Conservation (phyloP, 306 rosid genomes). For the Calophaca sinica region DNA sequence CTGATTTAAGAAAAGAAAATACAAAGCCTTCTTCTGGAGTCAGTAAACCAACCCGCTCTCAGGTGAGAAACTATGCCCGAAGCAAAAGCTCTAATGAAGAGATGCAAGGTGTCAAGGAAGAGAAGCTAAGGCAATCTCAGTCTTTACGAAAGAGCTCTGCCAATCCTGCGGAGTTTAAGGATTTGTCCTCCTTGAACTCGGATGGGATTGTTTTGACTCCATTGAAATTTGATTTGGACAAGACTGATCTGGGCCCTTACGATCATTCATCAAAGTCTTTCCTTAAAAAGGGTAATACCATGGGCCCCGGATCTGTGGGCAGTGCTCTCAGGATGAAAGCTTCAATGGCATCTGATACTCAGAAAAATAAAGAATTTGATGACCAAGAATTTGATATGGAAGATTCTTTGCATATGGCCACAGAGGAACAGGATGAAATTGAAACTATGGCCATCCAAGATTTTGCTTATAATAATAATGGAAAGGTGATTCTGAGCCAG, state of each 20-base stretch:
- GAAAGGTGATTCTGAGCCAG: slow-evolving; percentile 67
- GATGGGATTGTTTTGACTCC: slow-evolving; percentile 76
- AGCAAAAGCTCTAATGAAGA: slow-evolving; percentile 80
- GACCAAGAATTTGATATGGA: slow-evolving; percentile 73
- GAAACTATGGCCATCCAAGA: slow-evolving; percentile 63
- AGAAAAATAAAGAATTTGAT: slow-evolving; percentile 64
- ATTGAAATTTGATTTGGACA: slow-evolving; percentile 73
- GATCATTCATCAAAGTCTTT: slow-evolving; percentile 67
- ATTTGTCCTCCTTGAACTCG: slow-evolving; percentile 60
- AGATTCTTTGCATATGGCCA: slow-evolving; percentile 52
- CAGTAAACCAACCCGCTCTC: slow-evolving; percentile 72
- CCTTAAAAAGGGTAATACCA: slow-evolving; percentile 70
- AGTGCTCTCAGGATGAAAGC: slow-evolving; percentile 66
- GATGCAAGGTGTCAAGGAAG: slow-evolving; percentile 66
- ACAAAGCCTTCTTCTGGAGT: slow-evolving; percentile 82
- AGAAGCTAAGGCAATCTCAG: slow-evolving; percentile 68
- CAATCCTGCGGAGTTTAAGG: slow-evolving; percentile 69
- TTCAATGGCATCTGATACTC: slow-evolving; percentile 60
- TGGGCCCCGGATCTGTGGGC: slow-evolving; percentile 63
- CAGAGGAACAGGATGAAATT: slow-evolving; percentile 70
- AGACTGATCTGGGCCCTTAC: slow-evolving; percentile 55
- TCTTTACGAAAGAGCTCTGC: slow-evolving; percentile 72
- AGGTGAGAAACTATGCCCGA: slow-evolving; percentile 69
- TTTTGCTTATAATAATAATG: slow-evolving; percentile 60
- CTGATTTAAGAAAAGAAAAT: slow-evolving; percentile 96